Percentiles rank a stretch among this genome's conserved stretches.
Evolutionary conservation across 495 filamentous ascomycete genomes (phyloP).

Genomic region (Hypoxylon lenormandii): DNA sequence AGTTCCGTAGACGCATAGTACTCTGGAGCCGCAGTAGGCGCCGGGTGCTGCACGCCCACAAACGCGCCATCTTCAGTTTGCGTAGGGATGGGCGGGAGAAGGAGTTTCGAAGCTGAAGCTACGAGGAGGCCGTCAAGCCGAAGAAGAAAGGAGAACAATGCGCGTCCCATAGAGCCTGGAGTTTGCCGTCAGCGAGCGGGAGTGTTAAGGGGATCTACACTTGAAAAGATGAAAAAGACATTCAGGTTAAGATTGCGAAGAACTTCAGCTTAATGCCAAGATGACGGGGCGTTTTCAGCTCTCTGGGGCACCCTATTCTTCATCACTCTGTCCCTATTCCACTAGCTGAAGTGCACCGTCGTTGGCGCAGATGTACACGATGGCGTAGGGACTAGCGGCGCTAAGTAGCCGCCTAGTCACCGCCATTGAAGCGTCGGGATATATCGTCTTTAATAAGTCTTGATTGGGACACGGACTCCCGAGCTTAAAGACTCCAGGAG

Average conservation of each 20-base stretch:
- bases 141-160: slow-evolving; percentile 16
- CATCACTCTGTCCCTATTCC: slow-evolving; percentile 2
- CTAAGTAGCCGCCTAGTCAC: slow-evolving; percentile 7
- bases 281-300: slow-evolving; percentile 20
- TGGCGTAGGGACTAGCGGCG: slow-evolving; percentile 24
- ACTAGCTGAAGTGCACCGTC: no score
- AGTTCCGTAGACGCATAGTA: slow-evolving; percentile 29
- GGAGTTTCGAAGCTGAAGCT: slow-evolving; percentile 27
- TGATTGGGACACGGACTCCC: no score
- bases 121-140: slow-evolving; percentile 14
- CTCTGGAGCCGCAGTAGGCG: slow-evolving; percentile 30
- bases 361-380: no score
- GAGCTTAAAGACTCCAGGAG: no score
- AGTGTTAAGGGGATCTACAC: neutral
- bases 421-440: neutral
- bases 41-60: slow-evolving; percentile 5
- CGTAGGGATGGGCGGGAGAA: slow-evolving; percentile 19
- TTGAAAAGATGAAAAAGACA: neutral
- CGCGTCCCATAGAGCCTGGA: slow-evolving; percentile 15
- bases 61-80: slow-evolving; percentile 33
- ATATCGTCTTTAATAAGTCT: no score
- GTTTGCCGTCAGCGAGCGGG: neutral
- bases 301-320: neutral
- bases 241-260: slow-evolving; percentile 10
- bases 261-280: slow-evolving; percentile 25